Evolutionary conservation across 768 basidiomycete species (phyloP).

Genomic region (Mycena alexandri): DNA sequence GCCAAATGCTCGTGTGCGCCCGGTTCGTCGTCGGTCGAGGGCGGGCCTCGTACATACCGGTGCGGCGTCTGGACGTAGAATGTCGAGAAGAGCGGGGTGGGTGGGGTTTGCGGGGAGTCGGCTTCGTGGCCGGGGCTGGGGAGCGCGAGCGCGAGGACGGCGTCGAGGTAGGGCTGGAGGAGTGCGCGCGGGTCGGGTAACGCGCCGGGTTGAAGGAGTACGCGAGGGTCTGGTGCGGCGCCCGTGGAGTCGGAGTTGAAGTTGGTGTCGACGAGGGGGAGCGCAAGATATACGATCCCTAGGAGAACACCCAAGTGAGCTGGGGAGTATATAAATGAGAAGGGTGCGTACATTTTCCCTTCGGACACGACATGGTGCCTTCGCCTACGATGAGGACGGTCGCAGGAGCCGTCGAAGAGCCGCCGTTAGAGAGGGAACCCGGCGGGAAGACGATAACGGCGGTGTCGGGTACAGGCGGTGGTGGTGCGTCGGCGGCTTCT

Average conservation of each 20-base stretch:
- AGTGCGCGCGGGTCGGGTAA: conserved; percentile 51
- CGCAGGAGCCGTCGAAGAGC: conserved; percentile 62
- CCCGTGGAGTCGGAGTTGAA: conserved; percentile 31
- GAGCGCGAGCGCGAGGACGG: conserved; percentile 52
- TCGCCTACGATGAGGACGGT: conserved; percentile 79
- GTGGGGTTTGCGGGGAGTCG: conserved; percentile 31
- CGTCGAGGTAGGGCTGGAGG: conserved; percentile 70
- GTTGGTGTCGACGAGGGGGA: conserved; percentile 55
- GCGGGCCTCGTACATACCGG: background rate
- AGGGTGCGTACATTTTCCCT: conserved; percentile 72
- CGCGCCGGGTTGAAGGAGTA: conserved; percentile 56
- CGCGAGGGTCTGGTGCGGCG: conserved; percentile 46
- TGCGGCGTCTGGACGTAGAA: conserved; percentile 65
- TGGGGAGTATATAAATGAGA: background rate
- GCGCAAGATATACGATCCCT: conserved; percentile 74
- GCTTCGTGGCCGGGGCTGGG: conserved; percentile 24
- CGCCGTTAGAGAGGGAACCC: conserved; percentile 60
- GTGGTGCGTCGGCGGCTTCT: conserved; percentile 31
- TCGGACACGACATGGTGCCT: conserved; percentile 79
- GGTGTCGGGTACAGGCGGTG: conserved; percentile 62
- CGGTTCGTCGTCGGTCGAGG: background rate
- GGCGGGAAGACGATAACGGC: conserved; percentile 84
- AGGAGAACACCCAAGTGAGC: background rate
- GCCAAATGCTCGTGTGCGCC: conserved; percentile 34
- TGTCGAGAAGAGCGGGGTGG: conserved; percentile 62